These are phyloP conservation scores for Ceratobasidium sp. DNA, from an alignment of 1,284 basidiomycete species.

Conservation along the genomic window DNA sequence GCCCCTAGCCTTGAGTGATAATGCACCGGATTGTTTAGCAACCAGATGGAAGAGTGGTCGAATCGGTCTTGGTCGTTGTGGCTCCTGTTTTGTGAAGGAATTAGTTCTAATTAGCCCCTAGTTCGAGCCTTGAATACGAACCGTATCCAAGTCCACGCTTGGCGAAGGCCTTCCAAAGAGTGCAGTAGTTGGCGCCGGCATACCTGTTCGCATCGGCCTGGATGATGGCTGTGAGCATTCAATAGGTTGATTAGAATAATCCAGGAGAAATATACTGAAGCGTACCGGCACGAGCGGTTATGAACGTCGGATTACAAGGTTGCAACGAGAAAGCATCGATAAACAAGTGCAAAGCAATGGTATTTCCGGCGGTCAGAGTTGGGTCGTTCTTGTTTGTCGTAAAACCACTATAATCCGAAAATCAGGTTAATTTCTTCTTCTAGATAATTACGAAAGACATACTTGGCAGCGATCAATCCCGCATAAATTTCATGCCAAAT, in stretches of 20 bases:
- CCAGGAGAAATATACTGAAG: too few relatives aligned
- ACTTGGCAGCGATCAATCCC: slow-evolving; percentile 28
- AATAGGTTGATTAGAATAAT: neutral
- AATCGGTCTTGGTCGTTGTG: slow-evolving; percentile 26
- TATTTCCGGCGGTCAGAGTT: slow-evolving; percentile 14
- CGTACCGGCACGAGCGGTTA: slow-evolving; percentile 36
- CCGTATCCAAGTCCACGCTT: slow-evolving; percentile 18
- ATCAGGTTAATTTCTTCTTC: neutral
- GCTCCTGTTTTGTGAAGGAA: neutral
- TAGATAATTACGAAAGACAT: neutral
- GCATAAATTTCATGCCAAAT: slow-evolving; percentile 36
- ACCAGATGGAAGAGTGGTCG: slow-evolving; percentile 26
- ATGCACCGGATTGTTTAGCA: slow-evolving; percentile 35
- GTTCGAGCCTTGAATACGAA: neutral
- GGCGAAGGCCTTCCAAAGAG: slow-evolving; percentile 39
- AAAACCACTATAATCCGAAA: slow-evolving; percentile 28
- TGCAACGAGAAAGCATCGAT: slow-evolving; percentile 37
- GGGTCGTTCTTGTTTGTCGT: slow-evolving; percentile 19
- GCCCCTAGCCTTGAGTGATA: too few relatives aligned
- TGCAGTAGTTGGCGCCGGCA: slow-evolving; percentile 39
- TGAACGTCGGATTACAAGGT: slow-evolving; percentile 40
- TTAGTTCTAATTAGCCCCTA: neutral
- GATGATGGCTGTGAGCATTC: slow-evolving; percentile 20
- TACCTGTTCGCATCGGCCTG: slow-evolving; percentile 41
- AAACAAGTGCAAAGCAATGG: slow-evolving; percentile 17